These are phyloP conservation scores for Cunninghamia lanceolata DNA, from an alignment of 75 land plant species.

Conservation along the genomic window DNA sequence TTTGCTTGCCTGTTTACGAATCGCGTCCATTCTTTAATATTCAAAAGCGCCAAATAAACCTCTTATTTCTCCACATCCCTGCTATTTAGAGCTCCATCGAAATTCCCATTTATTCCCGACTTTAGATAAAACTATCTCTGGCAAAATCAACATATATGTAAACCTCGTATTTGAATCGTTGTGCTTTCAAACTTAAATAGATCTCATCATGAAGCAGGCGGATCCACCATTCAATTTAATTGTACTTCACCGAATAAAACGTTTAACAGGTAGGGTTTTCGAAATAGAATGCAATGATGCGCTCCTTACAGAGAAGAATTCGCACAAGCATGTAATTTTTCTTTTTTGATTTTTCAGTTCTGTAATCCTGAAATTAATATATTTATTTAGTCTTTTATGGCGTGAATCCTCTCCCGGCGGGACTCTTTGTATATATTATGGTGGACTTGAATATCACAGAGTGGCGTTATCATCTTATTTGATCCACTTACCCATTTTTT, in stretches of 20 bases:
- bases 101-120: background rate
- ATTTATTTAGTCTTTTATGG: too few relatives aligned
- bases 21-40: slow-evolving; percentile 61
- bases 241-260: background rate
- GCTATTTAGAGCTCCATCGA: background rate
- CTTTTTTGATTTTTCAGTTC: too few relatives aligned
- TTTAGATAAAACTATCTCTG: background rate
- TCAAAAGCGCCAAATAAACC: background rate
- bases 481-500: too few relatives aligned
- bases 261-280: background rate
- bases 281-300: background rate
- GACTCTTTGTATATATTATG: too few relatives aligned
- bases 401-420: too few relatives aligned
- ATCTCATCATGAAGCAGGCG: background rate
- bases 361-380: too few relatives aligned
- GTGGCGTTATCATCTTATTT: too few relatives aligned
- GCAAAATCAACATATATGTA: background rate
- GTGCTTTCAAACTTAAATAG: background rate
- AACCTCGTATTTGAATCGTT: background rate
- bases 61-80: background rate
- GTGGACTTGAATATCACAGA: too few relatives aligned
- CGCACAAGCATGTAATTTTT: too few relatives aligned
- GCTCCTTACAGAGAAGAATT: too few relatives aligned
- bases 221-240: background rate
- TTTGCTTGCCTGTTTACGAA: slow-evolving; percentile 81